Evolutionary conservation across 2,329 filamentous ascomycete species (phyloP), one percentile per base, ranked within the genome.

Genomic region (Penicillium aurantiogriseum): DNA sequence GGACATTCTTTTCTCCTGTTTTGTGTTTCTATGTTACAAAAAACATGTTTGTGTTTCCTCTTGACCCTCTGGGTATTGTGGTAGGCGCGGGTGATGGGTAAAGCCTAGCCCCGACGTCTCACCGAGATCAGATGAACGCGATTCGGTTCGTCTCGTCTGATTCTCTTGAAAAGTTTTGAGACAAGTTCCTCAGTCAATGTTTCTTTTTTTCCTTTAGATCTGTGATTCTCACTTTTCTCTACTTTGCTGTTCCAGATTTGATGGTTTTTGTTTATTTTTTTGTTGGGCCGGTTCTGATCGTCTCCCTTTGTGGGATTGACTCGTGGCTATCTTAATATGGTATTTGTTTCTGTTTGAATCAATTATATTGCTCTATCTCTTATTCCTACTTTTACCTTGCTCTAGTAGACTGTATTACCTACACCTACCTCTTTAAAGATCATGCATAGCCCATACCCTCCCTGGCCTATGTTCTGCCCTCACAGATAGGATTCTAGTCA

Each of bases 241-340:
- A 33, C 47, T 56, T 19, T 58, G 33, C 21, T 53, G 51, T 47
- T 46, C 29, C 11, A 25, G 9, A 11, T 49, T 50, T 35, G n/a
- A n/a, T 35, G 2, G 17, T 50, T 17, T 35, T 49, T 45, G 47
- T 38, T 50, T 51, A 50, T 56, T 43, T 58, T 58, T 62, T 64
- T 59, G 62, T 59, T 45, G 49, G 69, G 76, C 74, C 77, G 76
- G 73, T 78, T 80, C 79, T 81, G 79, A 80, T 69, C 59, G 79
- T 81, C 79, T 80, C 78, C 77, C 35, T 31, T 23, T 9, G 25
- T 60, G 61, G 74, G 76, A 77, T 81, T 76, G 79, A 81, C 79
- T 81, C 79, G 79, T 80, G 78, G 77, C 77, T 66, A 54, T 62
- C 60, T 52, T 62, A 50, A 62, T 48, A 48, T 65, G 60, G 62